Conservation (phyloP, 2,329 filamentous ascomycete species). For the Penicillium sp. region DNA sequence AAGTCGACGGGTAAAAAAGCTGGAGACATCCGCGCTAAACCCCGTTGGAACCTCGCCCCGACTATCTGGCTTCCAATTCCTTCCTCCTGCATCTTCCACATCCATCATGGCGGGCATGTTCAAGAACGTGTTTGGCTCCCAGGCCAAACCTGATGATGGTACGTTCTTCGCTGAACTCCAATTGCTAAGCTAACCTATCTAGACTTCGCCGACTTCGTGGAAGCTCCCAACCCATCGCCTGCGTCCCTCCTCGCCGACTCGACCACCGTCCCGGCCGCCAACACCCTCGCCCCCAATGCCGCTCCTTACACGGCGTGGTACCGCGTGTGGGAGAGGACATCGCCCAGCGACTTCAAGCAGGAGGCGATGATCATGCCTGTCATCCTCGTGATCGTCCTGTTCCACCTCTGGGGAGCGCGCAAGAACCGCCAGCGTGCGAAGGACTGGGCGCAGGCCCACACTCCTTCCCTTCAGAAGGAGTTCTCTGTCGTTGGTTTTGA, state of each 20-base stretch:
- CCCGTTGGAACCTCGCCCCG: constrained; percentile 37
- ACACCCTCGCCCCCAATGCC: constrained; percentile 51
- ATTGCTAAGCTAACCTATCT: constrained; percentile 19
- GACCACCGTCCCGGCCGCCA: constrained; percentile 44
- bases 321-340: constrained; percentile 88
- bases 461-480: constrained; percentile 72
- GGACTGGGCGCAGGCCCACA: constrained; percentile 77
- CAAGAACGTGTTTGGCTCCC: constrained; percentile 43
- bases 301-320: constrained; percentile 93
- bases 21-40: constrained; percentile 48
- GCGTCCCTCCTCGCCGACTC: constrained; percentile 49
- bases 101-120: constrained; percentile 41
- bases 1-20: constrained; percentile 24
- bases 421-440: constrained; percentile 79
- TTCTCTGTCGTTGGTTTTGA: constrained; percentile 86
- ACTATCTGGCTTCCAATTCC: constrained; percentile 19
- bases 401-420: constrained; percentile 80
- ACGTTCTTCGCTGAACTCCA: constrained; percentile 18
- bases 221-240: constrained; percentile 67
- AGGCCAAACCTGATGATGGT: constrained; percentile 41
- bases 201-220: constrained; percentile 96
- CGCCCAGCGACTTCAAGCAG: constrained; percentile 78
- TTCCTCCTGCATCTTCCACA: constrained; percentile 28
- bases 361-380: constrained; percentile 81
- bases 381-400: constrained; percentile 70